Evolutionary conservation across 2,329 filamentous ascomycete genomes (phyloP).

Genomic region (Aspergillus latus): DNA sequence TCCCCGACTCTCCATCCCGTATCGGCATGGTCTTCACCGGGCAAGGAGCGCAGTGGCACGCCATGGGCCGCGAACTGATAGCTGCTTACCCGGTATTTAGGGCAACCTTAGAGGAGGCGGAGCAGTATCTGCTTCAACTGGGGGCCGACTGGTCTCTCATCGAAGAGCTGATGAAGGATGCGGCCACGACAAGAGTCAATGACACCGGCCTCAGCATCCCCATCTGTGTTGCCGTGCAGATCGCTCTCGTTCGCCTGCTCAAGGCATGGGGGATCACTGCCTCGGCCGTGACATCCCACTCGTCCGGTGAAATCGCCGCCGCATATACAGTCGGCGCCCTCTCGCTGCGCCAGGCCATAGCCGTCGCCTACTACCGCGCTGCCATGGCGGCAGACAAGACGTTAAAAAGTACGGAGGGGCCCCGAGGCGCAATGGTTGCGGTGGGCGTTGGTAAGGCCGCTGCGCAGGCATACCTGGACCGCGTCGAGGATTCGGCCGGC

Average conservation of each 20-base stretch:
- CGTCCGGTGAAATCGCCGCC: conserved; percentile 31
- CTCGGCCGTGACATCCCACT: conserved; percentile 28
- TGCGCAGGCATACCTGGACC: not conserved
- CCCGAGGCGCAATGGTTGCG: not conserved
- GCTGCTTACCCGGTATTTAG: conserved; percentile 15
- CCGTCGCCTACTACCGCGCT: not conserved
- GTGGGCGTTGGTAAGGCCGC: not conserved
- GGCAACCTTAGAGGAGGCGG: conserved; percentile 7
- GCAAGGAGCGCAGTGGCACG: conserved; percentile 36
- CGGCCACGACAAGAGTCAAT: conserved; percentile 11
- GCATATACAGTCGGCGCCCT: conserved; percentile 4
- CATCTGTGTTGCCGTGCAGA: conserved; percentile 31
- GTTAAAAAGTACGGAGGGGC: not conserved
- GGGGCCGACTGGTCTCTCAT: conserved; percentile 9
- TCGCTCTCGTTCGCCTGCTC: conserved; percentile 31
- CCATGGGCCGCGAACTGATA: conserved; percentile 31
- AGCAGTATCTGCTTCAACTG: not conserved
- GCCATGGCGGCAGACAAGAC: not conserved
- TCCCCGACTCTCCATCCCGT: not conserved
- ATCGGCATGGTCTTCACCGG: conserved; percentile 35
- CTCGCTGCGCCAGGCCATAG: not conserved
- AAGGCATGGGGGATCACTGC: conserved; percentile 20
- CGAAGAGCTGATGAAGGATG: conserved; percentile 3
- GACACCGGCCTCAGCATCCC: conserved; percentile 26
- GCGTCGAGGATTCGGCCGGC: not conserved